Evolutionary conservation across 225 moss, liverwort and hornwort species (phyloP), one percentile per base, ranked within the genome.

Genomic region (Straminergon stramineum): DNA sequence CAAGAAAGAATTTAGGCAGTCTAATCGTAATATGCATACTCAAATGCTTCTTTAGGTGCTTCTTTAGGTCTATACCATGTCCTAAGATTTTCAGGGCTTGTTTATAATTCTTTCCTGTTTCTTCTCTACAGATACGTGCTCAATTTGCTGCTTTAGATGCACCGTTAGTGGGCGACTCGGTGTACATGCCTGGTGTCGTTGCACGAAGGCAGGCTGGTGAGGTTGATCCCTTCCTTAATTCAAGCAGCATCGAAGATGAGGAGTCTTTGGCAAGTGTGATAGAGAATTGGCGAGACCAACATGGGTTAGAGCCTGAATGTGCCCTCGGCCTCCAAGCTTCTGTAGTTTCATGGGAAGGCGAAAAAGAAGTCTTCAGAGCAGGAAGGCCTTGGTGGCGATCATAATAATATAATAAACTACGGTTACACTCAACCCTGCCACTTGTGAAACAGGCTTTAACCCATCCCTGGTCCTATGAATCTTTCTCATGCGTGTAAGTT

Each of bases 151-250:
- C 99, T 66, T 85, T 97, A 80, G 93, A 93, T 90, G 94, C 99
- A 88, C 97, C 99, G 23, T 85, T 97, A 82, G 95, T 99, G 35
- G 99, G 99, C 78, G 99, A 99, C 79, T 94, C 99, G 10, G 96
- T 99, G 88, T 99, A 97, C 87, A 94, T 95, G 93, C 94, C 97
- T 57, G 95, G 94, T 61, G 94, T 95, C 16, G 91, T 95, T 79
- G 95, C 95, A 45, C 95, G 99, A 84, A 85, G 92, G 85, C 94
- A 90, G 87, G 92, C 92, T 92, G 92, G 96, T 43, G 93, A 92
- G 67, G 88, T 97, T 20, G 97, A 99, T 83, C 97, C 97, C 34
- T 93, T 94, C 84, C 87, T 97, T n/a, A 77, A 77, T 18, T 64
- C 71, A 18, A 89, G 75, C 48, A 65, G 15, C 35, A 37, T 88